Percentiles rank a stretch among this genome's conserved stretches.
phyloP scores from a whole-genome alignment of 202 grass and related monocot species.

The Saccharum hybrid region DNA sequence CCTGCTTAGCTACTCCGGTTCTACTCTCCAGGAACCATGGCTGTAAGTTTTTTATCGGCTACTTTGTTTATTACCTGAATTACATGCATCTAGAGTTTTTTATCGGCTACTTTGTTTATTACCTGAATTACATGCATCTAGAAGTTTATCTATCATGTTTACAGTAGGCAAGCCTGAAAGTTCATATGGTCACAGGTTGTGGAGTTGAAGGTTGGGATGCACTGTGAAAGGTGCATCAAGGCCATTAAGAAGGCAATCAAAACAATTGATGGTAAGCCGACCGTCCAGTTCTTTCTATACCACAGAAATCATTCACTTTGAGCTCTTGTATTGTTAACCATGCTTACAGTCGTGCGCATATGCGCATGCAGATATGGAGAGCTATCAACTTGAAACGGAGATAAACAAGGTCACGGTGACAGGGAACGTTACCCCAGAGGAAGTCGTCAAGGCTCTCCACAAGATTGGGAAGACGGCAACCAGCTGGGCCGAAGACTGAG shows the following conservation, averaged over 20 bases:
- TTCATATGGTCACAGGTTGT: constrained; percentile 55
- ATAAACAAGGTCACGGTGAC: constrained; percentile 89
- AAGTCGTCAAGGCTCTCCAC: constrained; percentile 70
- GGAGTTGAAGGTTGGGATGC: constrained; percentile 93
- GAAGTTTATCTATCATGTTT: not conserved
- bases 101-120: constrained; percentile 31
- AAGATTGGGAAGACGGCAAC: constrained; percentile 77
- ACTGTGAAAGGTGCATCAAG: constrained; percentile 93
- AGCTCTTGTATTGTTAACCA: not conserved
- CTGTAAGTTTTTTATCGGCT: constrained; percentile 58
- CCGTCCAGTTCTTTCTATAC: not conserved
- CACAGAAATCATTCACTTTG: not conserved
- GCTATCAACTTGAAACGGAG: constrained; percentile 75
- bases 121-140: not conserved
- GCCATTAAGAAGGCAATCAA: constrained; percentile 95
- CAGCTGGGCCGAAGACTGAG: constrained; percentile 52
- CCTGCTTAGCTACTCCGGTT: constrained; percentile 2
- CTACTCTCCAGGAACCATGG: constrained; percentile 45
- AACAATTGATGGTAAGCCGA: constrained; percentile 67
- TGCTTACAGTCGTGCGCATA: not conserved
- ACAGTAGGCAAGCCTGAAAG: not conserved
- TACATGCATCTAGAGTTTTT: constrained; percentile 16
- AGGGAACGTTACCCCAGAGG: constrained; percentile 63
- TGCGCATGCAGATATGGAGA: constrained; percentile 79
- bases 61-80: constrained; percentile 23